Evolutionary conservation across 305 asterid species (phyloP), one percentile per base, ranked within the genome.

Genomic region (Solanum chacoense): DNA sequence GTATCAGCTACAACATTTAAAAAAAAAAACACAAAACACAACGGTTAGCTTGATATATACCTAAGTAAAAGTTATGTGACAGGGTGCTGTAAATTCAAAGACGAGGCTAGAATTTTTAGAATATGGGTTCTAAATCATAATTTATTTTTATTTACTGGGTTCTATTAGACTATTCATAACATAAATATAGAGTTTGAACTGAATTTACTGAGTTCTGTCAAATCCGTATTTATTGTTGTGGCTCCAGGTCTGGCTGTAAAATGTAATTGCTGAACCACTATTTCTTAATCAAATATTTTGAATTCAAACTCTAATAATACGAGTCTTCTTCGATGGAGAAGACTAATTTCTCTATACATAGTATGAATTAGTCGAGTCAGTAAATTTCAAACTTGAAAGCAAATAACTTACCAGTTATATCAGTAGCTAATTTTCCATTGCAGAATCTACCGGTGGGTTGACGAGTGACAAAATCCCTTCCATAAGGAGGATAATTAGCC

Each of bases 401-500:
- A 65, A 50, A 65, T 24, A 50, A 78, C 31, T 74, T 91, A 94
- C 99, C 99, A 11, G 98, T 98, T 29, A 95, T 90, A 90, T 97
- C 98, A 13, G 98, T 95, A 89, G 98, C 99, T 38, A 97, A 88
- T 92, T 95, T 97, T 13, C 99, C 99, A 90, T 97, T 94, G 88
- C 98, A 94, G 91, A 97, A 97, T 88, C 99, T 95, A 13, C 99
- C 99, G 0, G 99, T 97, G 36, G 99, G 90, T 84, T 91, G 74
- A 55, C 90, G 91, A 31, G 89, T 92, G 88, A 77, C 67, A 92
- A 96, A 97, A 87, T 95, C 98, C 42, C 98, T 90, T 0, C 99
- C 99, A 75, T 97, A 96, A 50, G 99, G 99, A 1, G 98, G 98
- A 80, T 96, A 94, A 85, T 96, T 91, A 2, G 99, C 98, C 88